Evolutionary conservation across 306 rosid species (phyloP).

Genomic region (Dryas drummondii): DNA sequence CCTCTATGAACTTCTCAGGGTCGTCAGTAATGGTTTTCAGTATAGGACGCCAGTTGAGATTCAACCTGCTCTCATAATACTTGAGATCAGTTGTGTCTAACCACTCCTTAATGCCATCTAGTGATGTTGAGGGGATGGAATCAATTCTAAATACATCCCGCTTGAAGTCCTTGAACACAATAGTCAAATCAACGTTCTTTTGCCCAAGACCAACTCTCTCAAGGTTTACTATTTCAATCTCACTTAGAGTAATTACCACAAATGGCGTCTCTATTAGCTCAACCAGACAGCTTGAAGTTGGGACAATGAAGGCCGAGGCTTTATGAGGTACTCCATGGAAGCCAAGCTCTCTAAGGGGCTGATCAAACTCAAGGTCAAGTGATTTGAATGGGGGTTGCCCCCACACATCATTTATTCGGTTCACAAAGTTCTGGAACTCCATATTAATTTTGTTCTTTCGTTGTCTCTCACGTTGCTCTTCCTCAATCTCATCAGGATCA

Average conservation of each 20-base stretch:
- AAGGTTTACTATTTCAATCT: slow-evolving; percentile 40
- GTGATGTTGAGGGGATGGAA: slow-evolving; percentile 40
- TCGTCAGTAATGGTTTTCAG: slow-evolving; percentile 39
- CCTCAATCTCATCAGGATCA: slow-evolving; percentile 46
- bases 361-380: slow-evolving; percentile 41
- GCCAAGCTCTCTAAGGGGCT: slow-evolving; percentile 44
- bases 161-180: slow-evolving; percentile 41
- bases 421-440: slow-evolving; percentile 41
- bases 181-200: slow-evolving; percentile 37
- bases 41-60: slow-evolving; percentile 42
- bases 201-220: slow-evolving; percentile 45
- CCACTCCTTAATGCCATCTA: slow-evolving; percentile 44
- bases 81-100: slow-evolving; percentile 41
- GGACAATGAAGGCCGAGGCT: slow-evolving; percentile 40
- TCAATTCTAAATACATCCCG: slow-evolving; percentile 39
- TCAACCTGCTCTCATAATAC: slow-evolving; percentile 41
- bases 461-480: slow-evolving; percentile 41
- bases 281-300: slow-evolving; percentile 40
- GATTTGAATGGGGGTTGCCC: slow-evolving; percentile 36
- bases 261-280: slow-evolving; percentile 42
- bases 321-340: slow-evolving; percentile 47
- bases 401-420: slow-evolving; percentile 38
- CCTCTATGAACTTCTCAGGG: slow-evolving; percentile 42
- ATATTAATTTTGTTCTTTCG: slow-evolving; percentile 38
- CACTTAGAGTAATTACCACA: slow-evolving; percentile 38